Evolutionary conservation across 2,329 filamentous ascomycete genomes (phyloP), one percentile per base, ranked within the genome.

Genomic region (Hymenoscyphus albidus): DNA sequence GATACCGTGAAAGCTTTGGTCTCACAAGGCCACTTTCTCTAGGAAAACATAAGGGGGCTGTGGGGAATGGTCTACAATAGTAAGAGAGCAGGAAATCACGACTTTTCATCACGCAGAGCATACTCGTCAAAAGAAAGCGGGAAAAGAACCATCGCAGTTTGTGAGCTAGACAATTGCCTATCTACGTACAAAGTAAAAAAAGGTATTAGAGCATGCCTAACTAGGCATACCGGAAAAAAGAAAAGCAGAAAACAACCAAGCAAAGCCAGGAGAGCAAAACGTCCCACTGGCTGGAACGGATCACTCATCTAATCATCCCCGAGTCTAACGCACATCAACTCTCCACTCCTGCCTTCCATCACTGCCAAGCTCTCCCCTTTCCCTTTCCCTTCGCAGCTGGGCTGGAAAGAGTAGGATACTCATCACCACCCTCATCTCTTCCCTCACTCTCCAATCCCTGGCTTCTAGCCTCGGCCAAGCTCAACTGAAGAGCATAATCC

Each of bases 401-500:
- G 58, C 54, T 59, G 22, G 68, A 74, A 44, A 82, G 69, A 16
- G 74, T 69, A 1, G 80, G 80, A 62, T 80, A 82, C 27, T 79
- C 79, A 42, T 58, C 68, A 13, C 62, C 67, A 63, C 66, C 68
- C 57, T 63, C 67, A 22, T 58, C 63, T 16, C 65, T 62, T 39
- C 62, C 69, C 54, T 64, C 71, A 42, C 69, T 69, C 59, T 70
- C 70, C 67, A 76, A 68, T 6, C 71, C 66, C 12, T 70, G 62
- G 59, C 75, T 77, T 69, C 80, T 75, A 63, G 83, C 80, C 67
- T 88, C 84, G 54, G 83, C 81, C 68, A 88, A 77, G 69, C 87
- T 89, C 27, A 89, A 76, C 66, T 81, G 80, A 59, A 89, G 74
- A 2, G 87, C 87, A 42, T 87, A 77, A 62, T 86, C 84, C 58